Evolutionary conservation across 192 early-diverging fungal genomes (phyloP), one percentile per base, ranked within the genome.

Genomic region (Helicostylum pulchrum): DNA sequence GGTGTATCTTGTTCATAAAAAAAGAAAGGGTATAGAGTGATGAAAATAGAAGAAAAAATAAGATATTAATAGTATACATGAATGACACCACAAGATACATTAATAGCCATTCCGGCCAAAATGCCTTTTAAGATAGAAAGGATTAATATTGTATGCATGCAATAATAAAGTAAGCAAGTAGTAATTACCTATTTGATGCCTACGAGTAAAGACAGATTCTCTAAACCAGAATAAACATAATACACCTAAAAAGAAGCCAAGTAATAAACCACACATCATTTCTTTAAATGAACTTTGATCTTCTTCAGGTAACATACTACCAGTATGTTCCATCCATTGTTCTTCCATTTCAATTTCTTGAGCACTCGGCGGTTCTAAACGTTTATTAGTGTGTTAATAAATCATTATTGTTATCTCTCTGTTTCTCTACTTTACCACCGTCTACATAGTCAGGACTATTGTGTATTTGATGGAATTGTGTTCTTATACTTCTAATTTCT

Each of bases 221-320:
- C 73, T 70, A 49, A 78, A 72, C 83, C 80, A 82, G 43, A 85
- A 80, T 50, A 81, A 42, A 10, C 74, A 76, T 1, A 85, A 71
- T 8, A 85, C 17, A 4, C 83, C 83, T 53, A 85, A 62, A 36
- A 82, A 85, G 47, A 83, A 80, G 0, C 83, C 83, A 3, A 85
- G 60, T 49, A 83, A 72, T 3, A 85, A 65, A 1, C 83, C 83
- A 61, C 74, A 79, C 15, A 85, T 69, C 65, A 85, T 78, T 62
- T 84, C 78, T 31, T 74, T 75, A 43, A 80, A 83, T 44, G 57
- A 44, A 31, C 72, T 76, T 3, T 79, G 76, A 81, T 78, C 64
- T 67, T 78, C 82, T 43, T 84, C 80, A n/a, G 77, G 80, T 51
- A 80, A 66, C 15, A 77, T 77, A 26, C 77, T 76, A 9, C 78